Evolutionary conservation across 2,329 filamentous ascomycete genomes (phyloP), one percentile per base, ranked within the genome.

Genomic region (Colletotrichum simmondsii): DNA sequence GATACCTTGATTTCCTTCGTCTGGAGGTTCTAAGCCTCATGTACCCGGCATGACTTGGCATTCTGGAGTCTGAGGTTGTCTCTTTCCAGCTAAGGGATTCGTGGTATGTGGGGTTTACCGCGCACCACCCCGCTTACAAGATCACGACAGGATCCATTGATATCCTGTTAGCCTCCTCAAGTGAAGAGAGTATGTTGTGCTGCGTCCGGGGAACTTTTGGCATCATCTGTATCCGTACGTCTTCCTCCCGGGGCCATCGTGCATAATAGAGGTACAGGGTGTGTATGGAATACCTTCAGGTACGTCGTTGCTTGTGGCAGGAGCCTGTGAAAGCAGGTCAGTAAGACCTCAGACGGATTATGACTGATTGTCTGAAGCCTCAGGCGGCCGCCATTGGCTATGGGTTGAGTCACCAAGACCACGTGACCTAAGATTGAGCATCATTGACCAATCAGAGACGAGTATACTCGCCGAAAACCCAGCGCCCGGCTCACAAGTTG

Each of bases 391-490:
- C 42, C 12, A 72, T 72, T 73, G 71, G 19, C 79, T 53, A 77
- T 73, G 70, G 24, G 59, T 65, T 75, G 74, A 75, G 64, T 75
- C 74, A 75, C 16, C n/a, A 0, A 0, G 1, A 28, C 69, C 74
- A 75, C 72, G 74, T 75, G 74, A 72, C 73, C 77, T 67, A 61
- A 62, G 60, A 53, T 64, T 72, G 64, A 24, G 42, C 52, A 46
- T 68, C 71, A 81, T 81, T 79, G 79, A 69, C 82, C 79, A 83
- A 83, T 80, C 60, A 78, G 56, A 58, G 71, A 54, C 63, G 71
- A 60, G 56, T 71, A 71, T 75, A 59, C 78, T 80, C 81, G 82
- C 82, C 82, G 82, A 83, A 81, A 77, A 73, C 70, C 77, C 75
- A 77, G 75, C 67, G 68, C 62, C 68, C 74, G 69, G 76, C 77